Evolutionary conservation across 2,329 filamentous ascomycete species (phyloP), one percentile per base, ranked within the genome.

Genomic region (Ilyonectria robusta): DNA sequence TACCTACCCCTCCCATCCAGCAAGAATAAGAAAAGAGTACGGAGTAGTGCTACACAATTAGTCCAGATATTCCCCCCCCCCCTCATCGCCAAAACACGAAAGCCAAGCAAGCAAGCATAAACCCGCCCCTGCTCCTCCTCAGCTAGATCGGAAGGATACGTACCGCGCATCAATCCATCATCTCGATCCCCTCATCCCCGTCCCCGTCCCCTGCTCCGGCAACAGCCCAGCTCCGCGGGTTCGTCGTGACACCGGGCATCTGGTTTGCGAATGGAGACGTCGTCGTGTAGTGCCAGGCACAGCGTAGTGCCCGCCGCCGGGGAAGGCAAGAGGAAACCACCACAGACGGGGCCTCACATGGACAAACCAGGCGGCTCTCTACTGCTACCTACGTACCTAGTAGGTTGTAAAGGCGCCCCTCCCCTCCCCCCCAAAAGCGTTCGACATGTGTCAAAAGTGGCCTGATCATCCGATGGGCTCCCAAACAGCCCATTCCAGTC

Each of bases 401-500:
- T 31, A 33, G 26, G 15, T n/a, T 15, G 31, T 21, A 33, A 23
- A 19, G 58, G 59, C 21, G 37, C 19, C 58, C 58, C 58, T 11
- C 31, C 31, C 26, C 26, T 26, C 4, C 26, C 26, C 26, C 26
- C n/a, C n/a, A n/a, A 15, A 46, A 50, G 50, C 56, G 57, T 44
- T 60, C 62, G 57, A 65, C 62, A 65, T 64, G 60, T 67, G 68
- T 70, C 65, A 64, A 62, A 74, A 74, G 69, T 75, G 73, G 73
- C 59, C 73, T 74, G 26, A 26, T 26, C 26, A 26, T 26, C 26
- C 23, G 73, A 75, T 74, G 61, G 48, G 31, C 26, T 40, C 46
- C 58, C 58, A 48, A 75, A 75, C 73, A 75, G 73, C 71, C 73
- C 73, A 75, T 75, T 73, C 29, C 51, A 58, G 33, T 58, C 58